Conservation (phyloP, 352 stramenopile species). For the Globisporangium lucens region DNA sequence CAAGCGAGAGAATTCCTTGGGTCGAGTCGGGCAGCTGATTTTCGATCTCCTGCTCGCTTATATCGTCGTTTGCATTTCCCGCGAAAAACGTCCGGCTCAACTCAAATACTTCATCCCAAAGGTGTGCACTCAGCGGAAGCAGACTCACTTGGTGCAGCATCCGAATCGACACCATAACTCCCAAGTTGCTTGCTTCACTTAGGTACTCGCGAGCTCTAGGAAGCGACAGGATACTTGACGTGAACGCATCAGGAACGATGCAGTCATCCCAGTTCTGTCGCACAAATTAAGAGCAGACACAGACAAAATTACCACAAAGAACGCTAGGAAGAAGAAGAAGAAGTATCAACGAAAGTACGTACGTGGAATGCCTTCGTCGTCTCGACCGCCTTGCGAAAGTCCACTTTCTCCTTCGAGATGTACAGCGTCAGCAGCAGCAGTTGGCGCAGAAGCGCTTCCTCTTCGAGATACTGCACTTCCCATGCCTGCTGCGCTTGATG, state of each 20-base stretch:
- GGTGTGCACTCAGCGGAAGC: conserved; percentile 16
- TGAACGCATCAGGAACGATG: conserved; percentile 33
- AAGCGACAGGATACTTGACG: conserved; percentile 17
- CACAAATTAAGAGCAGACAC: background rate
- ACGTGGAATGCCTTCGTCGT: conserved; percentile 35
- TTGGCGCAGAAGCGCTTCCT: conserved; percentile 58
- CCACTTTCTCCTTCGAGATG: conserved; percentile 34
- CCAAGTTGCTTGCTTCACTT: conserved; percentile 29
- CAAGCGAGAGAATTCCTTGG: conserved; percentile 44
- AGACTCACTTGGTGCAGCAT: conserved; percentile 28
- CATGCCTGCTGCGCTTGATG: conserved; percentile 36
- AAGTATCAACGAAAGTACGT: conserved; percentile 3
- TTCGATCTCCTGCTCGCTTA: conserved; percentile 3
- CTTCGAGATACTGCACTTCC: conserved; percentile 58
- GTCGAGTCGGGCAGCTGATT: conserved; percentile 24
- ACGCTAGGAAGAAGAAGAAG: background rate
- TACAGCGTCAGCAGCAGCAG: conserved; percentile 51
- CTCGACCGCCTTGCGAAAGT: conserved; percentile 26
- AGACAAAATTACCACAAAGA: background rate
- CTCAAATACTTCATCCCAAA: conserved; percentile 17
- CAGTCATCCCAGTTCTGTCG: conserved; percentile 27
- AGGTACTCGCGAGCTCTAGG: conserved; percentile 20
- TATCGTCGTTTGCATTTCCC: conserved; percentile 20
- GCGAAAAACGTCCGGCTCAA: conserved; percentile 34
- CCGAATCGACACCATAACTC: conserved; percentile 30